Percentiles rank a stretch among this genome's conserved stretches.
These are phyloP conservation scores for Yarrowia deformans DNA, from an alignment of 805 yeast genomes.

Conservation along the genomic window DNA sequence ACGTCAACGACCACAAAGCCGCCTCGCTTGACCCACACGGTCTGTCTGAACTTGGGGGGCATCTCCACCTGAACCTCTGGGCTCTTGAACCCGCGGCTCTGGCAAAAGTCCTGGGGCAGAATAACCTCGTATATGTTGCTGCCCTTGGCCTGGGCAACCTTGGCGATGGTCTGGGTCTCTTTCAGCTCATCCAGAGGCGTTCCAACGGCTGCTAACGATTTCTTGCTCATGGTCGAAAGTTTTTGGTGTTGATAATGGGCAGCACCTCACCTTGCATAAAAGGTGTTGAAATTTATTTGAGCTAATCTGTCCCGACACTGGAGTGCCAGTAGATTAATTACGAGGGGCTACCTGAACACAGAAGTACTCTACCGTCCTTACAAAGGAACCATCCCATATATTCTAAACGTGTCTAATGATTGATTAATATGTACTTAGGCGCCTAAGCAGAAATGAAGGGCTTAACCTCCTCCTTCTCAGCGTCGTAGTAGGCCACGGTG, in stretches of 20 bases:
- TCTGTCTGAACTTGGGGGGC: conserved; percentile 50
- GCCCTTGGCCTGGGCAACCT: conserved; percentile 49
- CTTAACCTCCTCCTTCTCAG: conserved; percentile 59
- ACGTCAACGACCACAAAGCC: conserved; percentile 49
- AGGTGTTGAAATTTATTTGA: background rate
- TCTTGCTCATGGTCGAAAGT: conserved; percentile 36
- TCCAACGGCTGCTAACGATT: conserved; percentile 36
- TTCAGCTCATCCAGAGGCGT: conserved; percentile 45
- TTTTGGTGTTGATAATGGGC: conserved; percentile 26
- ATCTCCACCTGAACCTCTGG: conserved; percentile 44
- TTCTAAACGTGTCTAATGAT: conserved; percentile 13
- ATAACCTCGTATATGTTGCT: conserved; percentile 48
- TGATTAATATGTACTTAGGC: conserved; percentile 20
- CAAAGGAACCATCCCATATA: background rate
- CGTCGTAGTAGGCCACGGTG: conserved; percentile 71
- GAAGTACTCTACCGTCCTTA: background rate
- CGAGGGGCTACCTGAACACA: background rate
- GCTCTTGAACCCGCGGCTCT: conserved; percentile 37
- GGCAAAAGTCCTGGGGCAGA: conserved; percentile 44
- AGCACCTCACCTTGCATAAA: conserved; percentile 7
- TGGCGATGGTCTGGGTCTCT: conserved; percentile 47
- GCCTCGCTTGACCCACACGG: conserved; percentile 51
- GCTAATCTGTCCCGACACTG: background rate
- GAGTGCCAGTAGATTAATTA: background rate
- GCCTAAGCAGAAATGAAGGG: conserved; percentile 39